phyloP scores from a whole-genome alignment of 75 land plant species.

The Ceratopteris richardii region DNA sequence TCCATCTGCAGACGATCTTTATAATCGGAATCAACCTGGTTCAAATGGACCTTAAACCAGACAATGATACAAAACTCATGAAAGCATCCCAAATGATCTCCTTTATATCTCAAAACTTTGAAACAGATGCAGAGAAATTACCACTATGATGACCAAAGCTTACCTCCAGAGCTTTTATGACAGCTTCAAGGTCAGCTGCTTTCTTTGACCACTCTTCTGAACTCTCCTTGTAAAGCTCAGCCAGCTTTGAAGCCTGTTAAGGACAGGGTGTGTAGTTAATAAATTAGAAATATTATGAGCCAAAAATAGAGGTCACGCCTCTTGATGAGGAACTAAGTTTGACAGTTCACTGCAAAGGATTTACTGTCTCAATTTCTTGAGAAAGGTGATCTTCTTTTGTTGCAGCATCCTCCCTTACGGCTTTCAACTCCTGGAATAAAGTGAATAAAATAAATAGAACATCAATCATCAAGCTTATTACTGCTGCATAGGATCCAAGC shows the following conservation, averaged over 20 bases:
- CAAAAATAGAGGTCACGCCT: no score
- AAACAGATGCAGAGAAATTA: no score
- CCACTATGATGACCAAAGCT: no score
- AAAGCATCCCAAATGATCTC: no score
- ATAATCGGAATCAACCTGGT: conserved; percentile 72
- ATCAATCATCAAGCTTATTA: no score
- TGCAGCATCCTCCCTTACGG: conserved; percentile 55
- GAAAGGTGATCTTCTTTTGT: conserved; percentile 50
- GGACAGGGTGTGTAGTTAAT: background rate
- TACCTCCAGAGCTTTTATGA: conserved; percentile 89
- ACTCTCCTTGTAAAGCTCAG: conserved; percentile 82
- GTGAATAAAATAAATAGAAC: background rate
- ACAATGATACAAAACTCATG: background rate
- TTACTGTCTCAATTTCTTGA: conserved; percentile 75
- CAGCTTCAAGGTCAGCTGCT: conserved; percentile 93
- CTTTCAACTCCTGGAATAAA: conserved; percentile 52
- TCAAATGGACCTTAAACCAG: conserved; percentile 49
- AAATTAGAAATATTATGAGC: background rate
- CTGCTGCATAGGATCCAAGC: no score
- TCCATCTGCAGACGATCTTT: conserved; percentile 67
- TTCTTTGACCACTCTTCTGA: conserved; percentile 92
- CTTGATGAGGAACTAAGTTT: no score
- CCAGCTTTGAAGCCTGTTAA: conserved; percentile 66
- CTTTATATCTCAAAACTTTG: no score
- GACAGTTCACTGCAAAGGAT: conserved; percentile 4